Conservation (phyloP, 2,329 filamentous ascomycete species). For the Onygenales sp. region DNA sequence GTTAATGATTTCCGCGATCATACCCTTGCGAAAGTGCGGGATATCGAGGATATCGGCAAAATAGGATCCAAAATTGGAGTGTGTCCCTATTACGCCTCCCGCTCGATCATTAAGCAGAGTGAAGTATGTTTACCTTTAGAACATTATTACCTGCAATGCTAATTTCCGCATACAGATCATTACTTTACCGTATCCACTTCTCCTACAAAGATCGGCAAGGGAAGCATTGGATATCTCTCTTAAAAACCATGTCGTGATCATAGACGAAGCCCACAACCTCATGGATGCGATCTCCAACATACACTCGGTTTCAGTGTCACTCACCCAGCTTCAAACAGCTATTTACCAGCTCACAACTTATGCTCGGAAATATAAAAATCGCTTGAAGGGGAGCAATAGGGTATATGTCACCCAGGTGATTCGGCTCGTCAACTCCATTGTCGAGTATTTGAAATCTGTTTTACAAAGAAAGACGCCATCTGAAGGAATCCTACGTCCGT, state of each 20-base stretch:
- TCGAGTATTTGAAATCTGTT: constrained; percentile 54
- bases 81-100: constrained; percentile 94
- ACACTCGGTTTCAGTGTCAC: constrained; percentile 66
- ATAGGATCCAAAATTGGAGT: constrained; percentile 71
- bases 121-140: constrained; percentile 42
- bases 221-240: constrained; percentile 81
- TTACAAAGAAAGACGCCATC: constrained; percentile 28
- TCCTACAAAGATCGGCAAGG: constrained; percentile 76
- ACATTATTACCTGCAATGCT: constrained; percentile 3
- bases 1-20: constrained; percentile 78
- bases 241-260: constrained; percentile 82
- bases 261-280: constrained; percentile 95
- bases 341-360: constrained; percentile 71
- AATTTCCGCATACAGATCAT: constrained; percentile 50
- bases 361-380: constrained; percentile 77
- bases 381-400: constrained; percentile 80
- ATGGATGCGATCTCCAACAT: constrained; percentile 90
- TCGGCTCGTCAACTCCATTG: constrained; percentile 70
- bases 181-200: constrained; percentile 81
- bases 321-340: constrained; percentile 63
- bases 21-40: constrained; percentile 71
- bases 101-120: constrained; percentile 68
- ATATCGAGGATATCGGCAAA: constrained; percentile 81
- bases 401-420: constrained; percentile 85
- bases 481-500: constrained; percentile 62